A percentile compares a stretch with the other conserved stretches of the same genome.
Evolutionary conservation across 768 basidiomycete genomes (phyloP).

Genomic region (Mycena alexandri): DNA sequence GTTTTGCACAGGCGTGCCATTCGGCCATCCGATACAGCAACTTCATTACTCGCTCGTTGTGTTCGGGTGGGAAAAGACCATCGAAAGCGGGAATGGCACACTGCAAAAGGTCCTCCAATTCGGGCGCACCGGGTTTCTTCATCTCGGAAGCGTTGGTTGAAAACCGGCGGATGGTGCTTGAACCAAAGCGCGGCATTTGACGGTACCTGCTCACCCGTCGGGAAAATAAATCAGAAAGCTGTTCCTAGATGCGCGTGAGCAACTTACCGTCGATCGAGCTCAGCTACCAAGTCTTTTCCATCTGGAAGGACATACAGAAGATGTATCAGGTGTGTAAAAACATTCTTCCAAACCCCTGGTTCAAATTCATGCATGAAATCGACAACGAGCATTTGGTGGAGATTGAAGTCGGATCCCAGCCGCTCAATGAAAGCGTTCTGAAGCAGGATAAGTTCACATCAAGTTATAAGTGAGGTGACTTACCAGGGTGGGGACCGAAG

Average conservation of each 20-base stretch:
- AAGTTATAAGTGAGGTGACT: not conserved
- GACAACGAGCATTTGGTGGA: conserved; percentile 45
- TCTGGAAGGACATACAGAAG: conserved; percentile 42
- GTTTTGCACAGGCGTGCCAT: conserved; percentile 54
- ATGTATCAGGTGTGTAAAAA: conserved; percentile 50
- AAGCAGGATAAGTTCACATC: not conserved
- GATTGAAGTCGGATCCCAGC: conserved; percentile 39
- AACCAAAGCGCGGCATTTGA: not conserved
- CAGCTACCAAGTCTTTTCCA: conserved; percentile 33
- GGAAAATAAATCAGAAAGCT: not conserved
- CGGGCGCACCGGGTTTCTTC: conserved; percentile 42
- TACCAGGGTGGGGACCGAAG: conserved; percentile 28
- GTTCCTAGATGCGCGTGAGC: not conserved
- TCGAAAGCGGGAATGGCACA: conserved; percentile 48
- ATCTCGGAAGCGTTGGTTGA: conserved; percentile 42
- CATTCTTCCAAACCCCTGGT: conserved; percentile 52
- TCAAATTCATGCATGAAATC: conserved; percentile 57
- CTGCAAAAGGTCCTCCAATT: conserved; percentile 51
- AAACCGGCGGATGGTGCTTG: conserved; percentile 43
- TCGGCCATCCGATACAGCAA: conserved; percentile 45
- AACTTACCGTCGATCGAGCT: conserved; percentile 43
- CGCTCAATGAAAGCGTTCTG: conserved; percentile 53
- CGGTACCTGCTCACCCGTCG: not conserved
- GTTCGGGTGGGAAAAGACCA: not conserved
- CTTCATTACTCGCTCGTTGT: conserved; percentile 41